phyloP scores from a whole-genome alignment of 2,329 filamentous ascomycete species.

The Cordyceps cicadae region DNA sequence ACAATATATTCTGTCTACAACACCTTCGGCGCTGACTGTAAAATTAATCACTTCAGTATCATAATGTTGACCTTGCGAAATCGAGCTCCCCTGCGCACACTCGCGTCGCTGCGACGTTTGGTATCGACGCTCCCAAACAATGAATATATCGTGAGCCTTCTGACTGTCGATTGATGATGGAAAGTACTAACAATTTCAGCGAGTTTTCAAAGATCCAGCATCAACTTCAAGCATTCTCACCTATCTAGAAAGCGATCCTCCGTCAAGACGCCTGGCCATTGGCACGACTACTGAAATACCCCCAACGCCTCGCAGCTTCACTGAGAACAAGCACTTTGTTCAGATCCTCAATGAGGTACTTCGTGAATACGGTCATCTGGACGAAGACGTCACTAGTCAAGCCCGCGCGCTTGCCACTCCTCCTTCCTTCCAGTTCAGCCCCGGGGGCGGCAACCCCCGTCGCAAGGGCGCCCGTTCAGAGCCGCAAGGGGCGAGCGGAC shows the following conservation, averaged over 20 bases:
- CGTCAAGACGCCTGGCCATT: constrained; percentile 45
- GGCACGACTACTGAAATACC: constrained; percentile 51
- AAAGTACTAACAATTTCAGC: constrained; percentile 32
- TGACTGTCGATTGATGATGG: background rate
- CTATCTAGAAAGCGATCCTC: constrained; percentile 50
- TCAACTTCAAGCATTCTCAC: constrained; percentile 46
- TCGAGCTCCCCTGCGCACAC: background rate
- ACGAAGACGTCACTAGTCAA: constrained; percentile 47
- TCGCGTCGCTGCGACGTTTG: constrained; percentile 20
- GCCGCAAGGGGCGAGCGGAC: constrained; percentile 43
- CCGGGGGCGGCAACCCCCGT: constrained; percentile 42
- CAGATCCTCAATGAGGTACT: constrained; percentile 51
- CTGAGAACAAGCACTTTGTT: constrained; percentile 52
- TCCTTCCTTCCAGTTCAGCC: constrained; percentile 44
- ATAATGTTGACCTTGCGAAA: constrained; percentile 4
- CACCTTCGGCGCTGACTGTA: background rate
- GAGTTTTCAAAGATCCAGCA: constrained; percentile 45
- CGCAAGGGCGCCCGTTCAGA: constrained; percentile 22
- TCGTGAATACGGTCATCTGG: constrained; percentile 44
- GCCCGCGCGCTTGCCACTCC: constrained; percentile 53
- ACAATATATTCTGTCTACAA: background rate
- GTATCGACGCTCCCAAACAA: constrained; percentile 44
- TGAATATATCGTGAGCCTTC: constrained; percentile 42
- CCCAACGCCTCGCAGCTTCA: constrained; percentile 52
- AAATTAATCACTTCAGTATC: background rate